Evolutionary conservation across 306 rosid genomes (phyloP).

Genomic region (Pyrus communis): DNA sequence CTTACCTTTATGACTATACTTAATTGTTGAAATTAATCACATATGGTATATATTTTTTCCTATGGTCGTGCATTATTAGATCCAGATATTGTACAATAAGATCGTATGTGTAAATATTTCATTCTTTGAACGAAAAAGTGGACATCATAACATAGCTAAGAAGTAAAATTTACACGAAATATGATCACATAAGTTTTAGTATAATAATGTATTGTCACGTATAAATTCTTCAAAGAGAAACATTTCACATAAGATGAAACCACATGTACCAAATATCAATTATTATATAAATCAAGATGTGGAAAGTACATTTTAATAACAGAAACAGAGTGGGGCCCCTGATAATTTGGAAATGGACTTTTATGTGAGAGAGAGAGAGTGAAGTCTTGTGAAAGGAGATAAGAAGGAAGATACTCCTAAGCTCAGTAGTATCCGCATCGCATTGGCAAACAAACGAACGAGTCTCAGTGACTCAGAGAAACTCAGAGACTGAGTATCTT

Average conservation of each 20-base stretch:
- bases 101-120: too few species aligned
- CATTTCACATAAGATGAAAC: too few species aligned
- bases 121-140: too few species aligned
- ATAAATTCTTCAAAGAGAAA: too few species aligned
- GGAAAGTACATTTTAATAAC: background rate
- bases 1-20: too few species aligned
- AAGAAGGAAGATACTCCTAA: background rate
- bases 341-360: background rate
- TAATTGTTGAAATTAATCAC: too few species aligned
- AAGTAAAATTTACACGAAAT: too few species aligned
- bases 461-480: background rate
- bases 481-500: background rate
- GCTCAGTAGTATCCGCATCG: background rate
- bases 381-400: background rate
- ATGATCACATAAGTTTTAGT: accelerated
- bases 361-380: background rate
- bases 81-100: too few species aligned
- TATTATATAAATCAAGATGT: background rate
- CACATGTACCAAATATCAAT: background rate
- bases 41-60: too few species aligned
- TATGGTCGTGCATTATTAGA: too few species aligned
- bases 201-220: too few species aligned
- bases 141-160: too few species aligned
- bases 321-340: background rate
- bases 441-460: background rate